Evolutionary conservation across 202 grass and related monocot genomes (phyloP), one percentile per base, ranked within the genome.

Genomic region (Elaeis oleifera): DNA sequence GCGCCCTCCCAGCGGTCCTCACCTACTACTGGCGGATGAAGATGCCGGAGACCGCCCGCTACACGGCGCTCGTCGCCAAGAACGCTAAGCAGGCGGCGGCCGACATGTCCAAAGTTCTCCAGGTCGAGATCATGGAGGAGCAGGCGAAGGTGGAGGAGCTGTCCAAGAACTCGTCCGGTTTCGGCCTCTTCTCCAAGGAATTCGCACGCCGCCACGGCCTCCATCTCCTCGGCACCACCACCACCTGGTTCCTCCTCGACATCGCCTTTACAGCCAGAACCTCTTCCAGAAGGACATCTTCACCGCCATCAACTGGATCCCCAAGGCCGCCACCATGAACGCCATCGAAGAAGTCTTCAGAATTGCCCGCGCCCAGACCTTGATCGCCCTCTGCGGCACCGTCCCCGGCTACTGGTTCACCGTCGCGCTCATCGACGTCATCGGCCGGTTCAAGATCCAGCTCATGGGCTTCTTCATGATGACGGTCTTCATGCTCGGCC

Each of bases 271-370:
- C 77, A 91, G 83, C 62, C 77, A 91, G 80, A 87, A 87, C 67
- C 83, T 91, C 39, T 91, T 87, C 63, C 88, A 91, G 28, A 91
- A 91, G 77, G 84, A 92, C 74, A 92, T 84, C 68, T 92, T 87
- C 58, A 73, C 52, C 25, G 74, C 62, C 54, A 69, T 85, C 71
- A 28, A 63, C 17, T 85, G 81, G 86, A 78, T 89, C 50, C 81
- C 81, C n/a, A 64, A 69, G 81, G 58, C 81, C 4, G 19, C 61
- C 28, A 81, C 85, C 64, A 89, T 89, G 85, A 81, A 57, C 64
- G 85, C 81, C 16, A 32, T 84, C 56, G 85, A 84, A 29, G 85
- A 89, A 53, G 67, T 89, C 36, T 84, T 51, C 74, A 70, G 75
- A 56, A 77, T 85, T 56, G 67, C 86, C 11, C 73, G 78, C 7